Evolutionary conservation across 2,329 filamentous ascomycete species (phyloP).

Genomic region (Scedosporium dehoogii): DNA sequence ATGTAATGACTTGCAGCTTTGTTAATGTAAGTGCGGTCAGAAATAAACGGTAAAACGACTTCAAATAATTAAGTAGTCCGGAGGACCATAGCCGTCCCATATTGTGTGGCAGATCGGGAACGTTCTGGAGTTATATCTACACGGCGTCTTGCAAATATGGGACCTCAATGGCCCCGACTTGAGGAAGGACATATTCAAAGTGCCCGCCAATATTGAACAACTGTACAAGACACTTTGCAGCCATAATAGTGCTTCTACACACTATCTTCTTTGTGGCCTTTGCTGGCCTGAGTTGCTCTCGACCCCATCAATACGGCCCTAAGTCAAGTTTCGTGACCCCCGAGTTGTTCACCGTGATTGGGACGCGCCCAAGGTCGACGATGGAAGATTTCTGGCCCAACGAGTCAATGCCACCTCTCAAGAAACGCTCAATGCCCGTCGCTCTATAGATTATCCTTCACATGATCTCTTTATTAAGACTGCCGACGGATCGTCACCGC

Average conservation of each 20-base stretch:
- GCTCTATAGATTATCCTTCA: background rate
- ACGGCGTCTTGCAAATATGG: background rate
- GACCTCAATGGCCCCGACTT: background rate
- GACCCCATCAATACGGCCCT: background rate
- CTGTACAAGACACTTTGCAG: background rate
- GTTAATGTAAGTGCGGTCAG: background rate
- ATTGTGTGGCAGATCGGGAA: background rate
- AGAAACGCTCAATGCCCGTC: background rate
- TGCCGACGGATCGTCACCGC: background rate
- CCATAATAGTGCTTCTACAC: background rate
- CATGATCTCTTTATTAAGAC: background rate
- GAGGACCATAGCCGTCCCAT: background rate
- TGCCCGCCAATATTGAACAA: background rate
- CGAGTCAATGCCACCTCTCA: background rate
- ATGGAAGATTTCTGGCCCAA: constrained; percentile 1
- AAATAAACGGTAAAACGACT: background rate
- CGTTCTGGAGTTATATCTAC: background rate
- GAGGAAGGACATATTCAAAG: background rate
- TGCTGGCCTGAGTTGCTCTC: background rate
- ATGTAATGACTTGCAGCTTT: no score
- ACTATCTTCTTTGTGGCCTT: background rate
- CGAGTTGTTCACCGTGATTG: background rate
- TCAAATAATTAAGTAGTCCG: background rate
- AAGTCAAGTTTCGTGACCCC: background rate
- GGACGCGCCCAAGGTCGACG: constrained; percentile 3